Base-by-base conservation (phyloP, 208 protist genomes). In the Wallacemonas sp. region DNA sequence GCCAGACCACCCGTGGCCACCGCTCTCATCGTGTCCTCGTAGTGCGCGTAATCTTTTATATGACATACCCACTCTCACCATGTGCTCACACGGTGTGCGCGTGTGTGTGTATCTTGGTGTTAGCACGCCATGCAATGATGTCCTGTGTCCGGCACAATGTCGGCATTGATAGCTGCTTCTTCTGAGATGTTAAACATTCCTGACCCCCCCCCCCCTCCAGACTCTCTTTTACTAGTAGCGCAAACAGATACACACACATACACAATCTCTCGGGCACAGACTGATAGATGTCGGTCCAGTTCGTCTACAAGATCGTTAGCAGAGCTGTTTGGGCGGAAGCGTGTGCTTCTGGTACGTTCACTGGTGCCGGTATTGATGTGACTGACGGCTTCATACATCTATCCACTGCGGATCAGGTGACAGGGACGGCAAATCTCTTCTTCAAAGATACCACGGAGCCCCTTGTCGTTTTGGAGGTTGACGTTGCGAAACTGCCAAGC, bases 361-460 rank as follows among this genome's bases (percentile, higher is more conserved):
- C n/a, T 19, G 60, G 60, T 14, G 44, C 60, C 24, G 45, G 45
- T 3, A 55, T 66, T 33, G 60, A 66, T 45, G 31, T 66, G 15
- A 42, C 5, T n/a, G 60, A 66, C 21, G 60, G 60, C 5, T 66
- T 66, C 30, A 66, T 66, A 33, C 60, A 66, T 21, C n/a, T 66
- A 3, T 66, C 60, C 2, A 36, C 45, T 2, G 45, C 27, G 31
- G 60, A 53, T 17, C 60, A 66, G 45, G 42, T 53, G 19, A 1
- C 60, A 6, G 45, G 45, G 19, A 66, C 60, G 1, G 45, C 30
- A 2, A 55, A 66, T 19, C 60, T 66, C 14, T 66, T 56, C 45
- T 66, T 66, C 45, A n/a, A 28, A 11, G 33, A 22, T 21, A 21
- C 11, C 17, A 36, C 14, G 19, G 60, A 53, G 21, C 17, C 11